Conservation (phyloP, 2,329 filamentous ascomycete species). For the Stemphylium lycopersici region DNA sequence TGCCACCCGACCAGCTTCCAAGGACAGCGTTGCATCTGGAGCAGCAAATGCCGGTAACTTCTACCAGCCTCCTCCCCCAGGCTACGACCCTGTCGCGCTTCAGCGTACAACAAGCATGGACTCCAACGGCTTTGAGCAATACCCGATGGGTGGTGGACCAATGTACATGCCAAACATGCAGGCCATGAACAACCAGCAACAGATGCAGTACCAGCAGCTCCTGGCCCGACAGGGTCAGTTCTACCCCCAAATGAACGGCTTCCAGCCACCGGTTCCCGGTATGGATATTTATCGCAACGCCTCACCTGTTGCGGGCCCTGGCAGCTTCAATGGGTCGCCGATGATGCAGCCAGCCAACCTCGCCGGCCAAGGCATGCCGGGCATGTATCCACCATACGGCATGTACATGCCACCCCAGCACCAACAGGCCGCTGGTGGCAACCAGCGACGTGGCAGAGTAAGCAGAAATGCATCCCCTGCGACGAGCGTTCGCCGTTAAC, state of each 20-base stretch:
- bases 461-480: slow-evolving; percentile 43
- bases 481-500: slow-evolving; percentile 29
- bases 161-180: slow-evolving; percentile 50
- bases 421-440: slow-evolving; percentile 52
- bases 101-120: slow-evolving; percentile 58
- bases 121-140: slow-evolving; percentile 56
- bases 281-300: slow-evolving; percentile 54
- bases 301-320: slow-evolving; percentile 50
- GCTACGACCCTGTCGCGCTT: slow-evolving; percentile 51
- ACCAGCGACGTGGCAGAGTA: slow-evolving; percentile 61
- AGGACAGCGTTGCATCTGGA: slow-evolving; percentile 40
- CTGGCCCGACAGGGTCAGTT: slow-evolving; percentile 57
- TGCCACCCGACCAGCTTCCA: slow-evolving; percentile 46
- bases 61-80: slow-evolving; percentile 45
- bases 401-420: slow-evolving; percentile 58
- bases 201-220: slow-evolving; percentile 65
- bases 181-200: slow-evolving; percentile 53
- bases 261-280: slow-evolving; percentile 48
- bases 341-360: slow-evolving; percentile 58
- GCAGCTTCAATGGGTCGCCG: slow-evolving; percentile 46
- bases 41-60: slow-evolving; percentile 43
- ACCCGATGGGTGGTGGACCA: slow-evolving; percentile 43
- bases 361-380: slow-evolving; percentile 46
- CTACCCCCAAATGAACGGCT: slow-evolving; percentile 54
- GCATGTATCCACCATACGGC: slow-evolving; percentile 54